Conservation (phyloP, 805 yeast species). For the Yarrowia sp. region DNA sequence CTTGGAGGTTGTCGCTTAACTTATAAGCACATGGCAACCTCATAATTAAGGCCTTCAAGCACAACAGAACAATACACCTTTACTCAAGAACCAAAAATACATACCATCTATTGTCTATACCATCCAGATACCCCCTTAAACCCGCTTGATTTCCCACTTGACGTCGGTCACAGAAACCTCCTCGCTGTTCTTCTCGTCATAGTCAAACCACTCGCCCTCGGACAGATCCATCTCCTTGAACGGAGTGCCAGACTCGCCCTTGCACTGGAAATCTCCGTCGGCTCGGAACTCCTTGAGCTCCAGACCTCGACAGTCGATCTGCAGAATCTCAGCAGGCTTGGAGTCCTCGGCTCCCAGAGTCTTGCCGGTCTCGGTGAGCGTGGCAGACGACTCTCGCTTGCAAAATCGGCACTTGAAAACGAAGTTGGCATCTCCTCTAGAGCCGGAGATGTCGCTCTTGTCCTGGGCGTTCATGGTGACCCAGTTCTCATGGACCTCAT, state of each 20-base stretch:
- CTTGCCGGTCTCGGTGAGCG: slow-evolving; percentile 34
- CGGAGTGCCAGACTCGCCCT: slow-evolving; percentile 51
- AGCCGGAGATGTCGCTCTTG: slow-evolving; percentile 49
- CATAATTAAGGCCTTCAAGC: too few relatives aligned
- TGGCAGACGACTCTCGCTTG: slow-evolving; percentile 41
- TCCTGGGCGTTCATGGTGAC: slow-evolving; percentile 53
- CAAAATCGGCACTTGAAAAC: slow-evolving; percentile 74
- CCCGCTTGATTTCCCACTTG: slow-evolving; percentile 57
- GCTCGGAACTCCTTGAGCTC: slow-evolving; percentile 70
- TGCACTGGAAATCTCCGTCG: slow-evolving; percentile 58
- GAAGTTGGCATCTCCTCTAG: slow-evolving; percentile 82
- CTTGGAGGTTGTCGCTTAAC: not conserved
- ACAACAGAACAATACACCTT: not conserved
- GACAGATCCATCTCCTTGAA: slow-evolving; percentile 67
- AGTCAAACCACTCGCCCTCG: slow-evolving; percentile 92
- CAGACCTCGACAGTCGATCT: slow-evolving; percentile 83
- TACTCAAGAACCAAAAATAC: too few relatives aligned
- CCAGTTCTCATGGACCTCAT: slow-evolving; percentile 70
- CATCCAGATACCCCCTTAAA: slow-evolving; percentile 26
- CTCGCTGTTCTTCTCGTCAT: slow-evolving; percentile 75
- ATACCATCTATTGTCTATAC: not conserved
- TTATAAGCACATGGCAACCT: not conserved
- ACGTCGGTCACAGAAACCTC: slow-evolving; percentile 81
- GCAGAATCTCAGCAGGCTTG: slow-evolving; percentile 46
- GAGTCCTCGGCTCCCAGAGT: slow-evolving; percentile 41